These are phyloP conservation scores for Epichloe sylvatica DNA, from an alignment of 2,329 filamentous ascomycete genomes.

Conservation along the genomic window DNA sequence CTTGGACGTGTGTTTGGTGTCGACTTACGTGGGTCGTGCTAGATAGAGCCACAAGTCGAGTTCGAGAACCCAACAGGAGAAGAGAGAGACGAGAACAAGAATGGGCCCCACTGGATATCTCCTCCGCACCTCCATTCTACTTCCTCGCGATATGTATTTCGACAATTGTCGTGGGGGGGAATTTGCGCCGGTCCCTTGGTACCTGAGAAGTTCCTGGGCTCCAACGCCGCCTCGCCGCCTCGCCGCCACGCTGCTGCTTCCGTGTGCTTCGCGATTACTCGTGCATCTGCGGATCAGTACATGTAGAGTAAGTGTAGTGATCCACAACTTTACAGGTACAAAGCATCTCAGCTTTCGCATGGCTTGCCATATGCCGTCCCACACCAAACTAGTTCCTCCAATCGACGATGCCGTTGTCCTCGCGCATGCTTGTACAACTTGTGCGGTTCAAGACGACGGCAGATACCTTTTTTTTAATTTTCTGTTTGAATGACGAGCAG, in stretches of 20 bases:
- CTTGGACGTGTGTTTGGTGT: neutral
- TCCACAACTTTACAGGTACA: neutral
- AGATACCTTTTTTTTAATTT: neutral
- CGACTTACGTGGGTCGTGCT: neutral
- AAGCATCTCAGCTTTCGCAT: slow-evolving; percentile 1
- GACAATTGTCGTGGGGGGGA: neutral
- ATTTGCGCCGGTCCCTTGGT: neutral
- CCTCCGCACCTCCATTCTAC: neutral
- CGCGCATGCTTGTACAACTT: neutral
- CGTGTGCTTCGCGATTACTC: neutral
- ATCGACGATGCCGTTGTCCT: neutral
- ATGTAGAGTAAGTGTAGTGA: neutral
- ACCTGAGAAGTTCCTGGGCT: slow-evolving; percentile 1
- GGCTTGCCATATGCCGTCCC: neutral
- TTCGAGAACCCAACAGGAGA: neutral
- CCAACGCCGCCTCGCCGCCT: neutral
- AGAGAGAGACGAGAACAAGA: neutral
- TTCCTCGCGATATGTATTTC: neutral
- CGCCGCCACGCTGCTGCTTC: neutral
- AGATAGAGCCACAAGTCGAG: neutral
- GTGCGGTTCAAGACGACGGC: neutral
- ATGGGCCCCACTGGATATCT: neutral
- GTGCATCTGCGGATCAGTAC: neutral
- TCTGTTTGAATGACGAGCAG: neutral
- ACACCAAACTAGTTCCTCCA: neutral